Base-by-base conservation (phyloP, 2,329 filamentous ascomycete genomes). In the Aspergillus sp. region DNA sequence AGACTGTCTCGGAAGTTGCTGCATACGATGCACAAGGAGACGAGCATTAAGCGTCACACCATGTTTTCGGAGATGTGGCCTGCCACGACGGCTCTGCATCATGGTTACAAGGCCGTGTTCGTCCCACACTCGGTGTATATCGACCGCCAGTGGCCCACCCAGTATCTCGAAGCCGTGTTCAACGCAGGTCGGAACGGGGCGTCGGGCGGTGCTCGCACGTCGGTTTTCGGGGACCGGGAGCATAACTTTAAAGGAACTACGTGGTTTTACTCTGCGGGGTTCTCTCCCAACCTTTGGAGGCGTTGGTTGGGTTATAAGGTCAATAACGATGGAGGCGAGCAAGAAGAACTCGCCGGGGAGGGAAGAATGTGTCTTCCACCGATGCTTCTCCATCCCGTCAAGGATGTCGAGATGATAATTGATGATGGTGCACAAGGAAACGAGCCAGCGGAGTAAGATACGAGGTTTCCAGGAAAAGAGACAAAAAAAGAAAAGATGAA, bases 1-100 rank as follows among this genome's bases (percentile, higher is more conserved):
- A 87, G 94, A 55, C 89, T 98, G 78, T 95, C 90, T 12, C 87
- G 88, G 52, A 87, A 87, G 51, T 85, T 97, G 52, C 83, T 98
- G 14, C 81, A 87, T 62, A 89, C 89, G 18, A 98, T 98, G 94
- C 94, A 98, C 80, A 85, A 87, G 57, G 92, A 96, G 79, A 96
- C 93, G 4, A 87, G 88, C 31, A 85, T 91, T 69, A 88, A 89
- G 71, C 93, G 92, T 68, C 90, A 96, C 75, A 90, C 91, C 64
- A 96, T 95, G 80, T 96, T 96, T 73, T 91, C 92, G 0, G 94
- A 98, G 76, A 97, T 97, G 93, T 97, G 92, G 92, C 91, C 93
- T 0, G 89, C 89, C 1, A 95, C 90, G 0, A 87, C 91, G 1
- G 91, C 93, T 1, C 83, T 98, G 10, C 93, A 97, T 61, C 93